Percentiles rank a stretch among this genome's conserved stretches.
These are phyloP conservation scores for Botrytis porri DNA, from an alignment of 2,329 filamentous ascomycete genomes.

Conservation along the genomic window DNA sequence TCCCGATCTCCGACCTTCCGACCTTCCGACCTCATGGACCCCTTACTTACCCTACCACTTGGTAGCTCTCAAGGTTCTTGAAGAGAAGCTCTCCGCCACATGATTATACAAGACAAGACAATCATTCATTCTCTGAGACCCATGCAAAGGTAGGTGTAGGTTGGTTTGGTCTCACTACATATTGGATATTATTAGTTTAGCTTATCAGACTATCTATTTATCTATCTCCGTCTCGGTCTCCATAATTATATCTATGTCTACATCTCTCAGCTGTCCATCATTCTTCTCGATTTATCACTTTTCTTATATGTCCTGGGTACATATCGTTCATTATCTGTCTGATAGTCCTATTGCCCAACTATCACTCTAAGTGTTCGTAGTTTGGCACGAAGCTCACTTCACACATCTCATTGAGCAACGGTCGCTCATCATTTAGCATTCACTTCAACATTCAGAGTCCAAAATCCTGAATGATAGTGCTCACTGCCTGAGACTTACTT, in stretches of 20 bases:
- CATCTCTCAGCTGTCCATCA: not conserved
- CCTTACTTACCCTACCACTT: not conserved
- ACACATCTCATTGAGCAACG: not conserved
- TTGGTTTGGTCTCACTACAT: not conserved
- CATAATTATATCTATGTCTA: not conserved
- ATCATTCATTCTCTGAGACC: not conserved
- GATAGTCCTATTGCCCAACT: not conserved
- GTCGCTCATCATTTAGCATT: not conserved
- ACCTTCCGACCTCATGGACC: not conserved
- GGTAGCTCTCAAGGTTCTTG: not conserved
- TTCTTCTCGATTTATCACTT: not conserved
- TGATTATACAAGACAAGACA: constrained; percentile 10
- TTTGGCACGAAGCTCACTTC: not conserved
- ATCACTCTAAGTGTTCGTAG: not conserved
- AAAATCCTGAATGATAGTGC: not conserved
- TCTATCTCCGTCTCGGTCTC: not conserved
- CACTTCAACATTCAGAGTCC: not conserved
- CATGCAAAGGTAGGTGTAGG: not conserved
- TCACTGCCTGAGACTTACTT: not conserved
- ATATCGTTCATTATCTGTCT: not conserved
- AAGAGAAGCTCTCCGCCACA: constrained; percentile 13
- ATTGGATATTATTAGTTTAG: constrained; percentile 1
- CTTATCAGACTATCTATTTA: not conserved
- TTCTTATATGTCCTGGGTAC: not conserved
- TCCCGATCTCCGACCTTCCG: constrained; percentile 4